These are phyloP conservation scores for Amphicarpaea edgeworthii DNA, from an alignment of 306 rosid genomes.

Conservation along the genomic window DNA sequence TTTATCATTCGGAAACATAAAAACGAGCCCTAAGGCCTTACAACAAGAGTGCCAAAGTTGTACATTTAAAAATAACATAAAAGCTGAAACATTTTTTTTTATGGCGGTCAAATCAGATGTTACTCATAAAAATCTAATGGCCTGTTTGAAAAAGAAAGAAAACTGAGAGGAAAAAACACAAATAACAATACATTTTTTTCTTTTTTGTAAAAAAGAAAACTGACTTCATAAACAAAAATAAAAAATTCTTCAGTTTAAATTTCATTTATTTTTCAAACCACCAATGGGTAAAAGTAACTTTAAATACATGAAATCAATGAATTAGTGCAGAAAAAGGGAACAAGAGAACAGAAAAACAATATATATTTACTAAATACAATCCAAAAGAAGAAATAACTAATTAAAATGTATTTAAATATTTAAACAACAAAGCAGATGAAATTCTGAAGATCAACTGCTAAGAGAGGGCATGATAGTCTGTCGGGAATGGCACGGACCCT, in stretches of 20 bases:
- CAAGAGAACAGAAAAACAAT: neutral
- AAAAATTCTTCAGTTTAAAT: neutral
- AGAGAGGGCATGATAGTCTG: no score
- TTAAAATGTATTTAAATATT: conserved; percentile 1
- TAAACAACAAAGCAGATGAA: neutral
- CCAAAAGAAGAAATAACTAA: conserved; percentile 27
- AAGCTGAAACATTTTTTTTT: no score
- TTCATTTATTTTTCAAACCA: neutral
- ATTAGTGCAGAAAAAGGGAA: no score
- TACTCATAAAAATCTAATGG: no score
- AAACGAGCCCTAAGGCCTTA: no score
- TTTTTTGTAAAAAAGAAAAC: neutral
- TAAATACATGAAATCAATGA: neutral
- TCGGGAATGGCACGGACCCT: neutral
- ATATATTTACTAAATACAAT: neutral
- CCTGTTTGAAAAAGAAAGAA: neutral
- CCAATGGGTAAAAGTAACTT: neutral
- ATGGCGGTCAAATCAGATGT: no score
- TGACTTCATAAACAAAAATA: neutral
- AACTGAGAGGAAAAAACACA: neutral
- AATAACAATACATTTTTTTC: neutral
- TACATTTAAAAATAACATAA: neutral
- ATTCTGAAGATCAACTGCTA: no score
- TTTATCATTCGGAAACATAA: no score
- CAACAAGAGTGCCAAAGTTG: no score